Base-by-base conservation (phyloP, 2,329 filamentous ascomycete genomes). In the Neurospora sp. region DNA sequence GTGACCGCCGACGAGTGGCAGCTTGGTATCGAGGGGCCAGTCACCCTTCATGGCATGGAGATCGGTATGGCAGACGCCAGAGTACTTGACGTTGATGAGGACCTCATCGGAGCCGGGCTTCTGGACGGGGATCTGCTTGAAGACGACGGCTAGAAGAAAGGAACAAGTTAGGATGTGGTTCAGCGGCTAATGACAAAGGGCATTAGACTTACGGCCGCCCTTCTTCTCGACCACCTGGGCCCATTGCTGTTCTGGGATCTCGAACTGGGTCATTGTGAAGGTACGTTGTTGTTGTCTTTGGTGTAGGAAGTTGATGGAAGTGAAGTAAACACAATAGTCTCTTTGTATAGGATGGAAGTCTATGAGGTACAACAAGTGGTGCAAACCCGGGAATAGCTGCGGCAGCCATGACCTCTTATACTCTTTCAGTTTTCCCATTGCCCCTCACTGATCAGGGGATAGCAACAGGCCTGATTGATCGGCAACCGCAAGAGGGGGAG, bases 21-120 rank as follows among this genome's bases (percentile, higher is more conserved):
- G 83, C 84, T 97, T 97, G 78, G 87, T 87, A n/a, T 84, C 80
- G 68, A 97, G 81, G 68, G 94, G 93, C 93, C 93, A 97, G 84
- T 97, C 93, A 71, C 93, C 93, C 74, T 92, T 91, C 82, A 95
- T 87, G 76, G 93, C 93, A 80, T 88, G 85, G 68, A 87, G 85
- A 80, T 96, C 93, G 42, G 93, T 96, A 84, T 96, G 93, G 86
- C 93, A 97, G 75, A 97, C 93, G 79, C 93, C 93, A 38, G 91
- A 92, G 85, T 88, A 97, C 81, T 93, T 93, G 86, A 97, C 87
- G 83, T 96, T 95, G 82, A 97, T 84, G 74, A 97, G 91, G 75
- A 97, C 92, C 82, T 97, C 92, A 83, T 97, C 93, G 68, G 93
- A 90, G 28, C 90, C 93, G 46, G 94, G 94, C 80, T 90, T 87